phyloP scores from a whole-genome alignment of 371 early-diverging fungal species.

The Umbelopsis sp. region DNA sequence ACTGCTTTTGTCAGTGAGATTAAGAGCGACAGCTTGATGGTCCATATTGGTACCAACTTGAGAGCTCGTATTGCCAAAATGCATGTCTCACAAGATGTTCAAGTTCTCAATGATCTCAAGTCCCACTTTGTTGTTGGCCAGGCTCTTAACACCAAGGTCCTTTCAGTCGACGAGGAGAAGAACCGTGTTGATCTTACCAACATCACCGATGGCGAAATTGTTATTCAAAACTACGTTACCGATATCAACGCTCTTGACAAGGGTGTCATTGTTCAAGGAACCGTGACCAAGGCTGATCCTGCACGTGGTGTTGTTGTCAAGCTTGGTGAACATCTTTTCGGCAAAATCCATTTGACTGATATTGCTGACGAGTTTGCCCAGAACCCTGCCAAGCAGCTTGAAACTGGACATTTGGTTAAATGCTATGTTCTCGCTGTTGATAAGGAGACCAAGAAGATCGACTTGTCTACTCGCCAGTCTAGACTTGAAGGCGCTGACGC shows the following conservation, averaged over 20 bases:
- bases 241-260: conserved; percentile 50
- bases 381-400: conserved; percentile 51
- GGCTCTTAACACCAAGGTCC: conserved; percentile 61
- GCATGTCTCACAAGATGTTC: conserved; percentile 51
- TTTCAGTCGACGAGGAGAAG: conserved; percentile 49
- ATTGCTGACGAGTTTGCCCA: conserved; percentile 59
- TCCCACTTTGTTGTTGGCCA: conserved; percentile 58
- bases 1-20: conserved; percentile 66
- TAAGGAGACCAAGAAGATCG: conserved; percentile 53
- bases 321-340: conserved; percentile 56
- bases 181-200: conserved; percentile 37
- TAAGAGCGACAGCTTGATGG: conserved; percentile 41
- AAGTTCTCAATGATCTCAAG: conserved; percentile 44
- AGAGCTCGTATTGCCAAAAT: conserved; percentile 52
- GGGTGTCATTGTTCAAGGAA: conserved; percentile 57
- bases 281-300: conserved; percentile 49
- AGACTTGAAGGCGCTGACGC: conserved; percentile 42
- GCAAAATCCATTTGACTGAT: conserved; percentile 66
- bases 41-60: conserved; percentile 45
- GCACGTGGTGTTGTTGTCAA: conserved; percentile 53
- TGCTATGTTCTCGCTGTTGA: conserved; percentile 58
- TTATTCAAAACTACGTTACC: conserved; percentile 31
- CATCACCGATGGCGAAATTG: conserved; percentile 28
- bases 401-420: conserved; percentile 53
- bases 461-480: conserved; percentile 69